Evolutionary conservation across 495 filamentous ascomycete species (phyloP).

Genomic region (Daldinia loculata): DNA sequence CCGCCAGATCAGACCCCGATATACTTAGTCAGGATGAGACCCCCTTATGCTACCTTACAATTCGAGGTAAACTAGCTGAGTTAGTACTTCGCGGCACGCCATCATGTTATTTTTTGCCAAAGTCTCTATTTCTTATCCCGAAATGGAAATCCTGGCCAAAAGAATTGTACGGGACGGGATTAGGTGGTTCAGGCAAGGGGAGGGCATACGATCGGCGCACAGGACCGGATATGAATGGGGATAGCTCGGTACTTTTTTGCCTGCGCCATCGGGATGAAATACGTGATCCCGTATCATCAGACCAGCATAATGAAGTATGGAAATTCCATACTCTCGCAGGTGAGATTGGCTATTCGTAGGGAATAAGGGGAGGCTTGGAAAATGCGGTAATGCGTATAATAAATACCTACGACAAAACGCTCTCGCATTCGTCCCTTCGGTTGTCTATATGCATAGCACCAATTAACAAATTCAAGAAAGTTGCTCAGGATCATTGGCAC

Average conservation of each 20-base stretch:
- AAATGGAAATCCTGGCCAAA: conserved; percentile 9
- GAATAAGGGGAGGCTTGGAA: conserved; percentile 12
- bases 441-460: conserved; percentile 7
- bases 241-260: conserved; percentile 23
- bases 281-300: conserved; percentile 29
- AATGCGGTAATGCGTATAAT: conserved; percentile 36
- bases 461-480: conserved; percentile 13
- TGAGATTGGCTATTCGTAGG: conserved; percentile 20
- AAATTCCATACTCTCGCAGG: conserved; percentile 5
- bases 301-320: conserved; percentile 7
- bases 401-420: conserved; percentile 27
- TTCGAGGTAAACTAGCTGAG: conserved; percentile 32
- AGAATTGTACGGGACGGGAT: conserved; percentile 2
- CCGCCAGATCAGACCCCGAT: conserved; percentile 47
- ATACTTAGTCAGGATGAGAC: conserved; percentile 59
- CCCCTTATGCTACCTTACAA: conserved; percentile 53
- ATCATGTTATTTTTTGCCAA: conserved; percentile 8
- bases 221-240: conserved; percentile 16
- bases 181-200: not conserved
- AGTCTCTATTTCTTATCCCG: conserved; percentile 4
- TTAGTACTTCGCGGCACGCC: conserved; percentile 2
- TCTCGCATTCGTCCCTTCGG: conserved; percentile 17
- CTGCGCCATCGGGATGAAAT: conserved; percentile 14
- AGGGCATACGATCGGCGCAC: conserved; percentile 10
- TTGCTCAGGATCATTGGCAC: conserved; percentile 7